Evolutionary conservation across 2,329 filamentous ascomycete species (phyloP).

Genomic region (Talaromyces sp.): DNA sequence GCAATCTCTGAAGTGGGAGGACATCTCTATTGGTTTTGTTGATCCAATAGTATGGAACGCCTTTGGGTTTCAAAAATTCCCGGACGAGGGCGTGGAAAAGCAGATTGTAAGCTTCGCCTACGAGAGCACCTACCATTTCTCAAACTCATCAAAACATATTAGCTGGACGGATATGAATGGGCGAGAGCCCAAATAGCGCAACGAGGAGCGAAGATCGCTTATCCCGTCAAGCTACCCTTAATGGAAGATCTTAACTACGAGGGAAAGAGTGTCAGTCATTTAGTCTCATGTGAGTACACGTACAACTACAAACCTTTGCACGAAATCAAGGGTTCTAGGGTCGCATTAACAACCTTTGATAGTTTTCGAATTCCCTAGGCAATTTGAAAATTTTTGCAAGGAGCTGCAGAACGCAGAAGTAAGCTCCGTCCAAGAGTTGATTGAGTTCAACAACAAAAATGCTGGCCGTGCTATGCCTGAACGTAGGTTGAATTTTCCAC

Average conservation of each 20-base stretch:
- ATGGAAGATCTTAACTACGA: constrained; percentile 6
- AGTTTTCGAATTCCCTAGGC: constrained; percentile 11
- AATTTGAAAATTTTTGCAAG: constrained; percentile 8
- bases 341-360: background rate
- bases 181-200: constrained; percentile 8
- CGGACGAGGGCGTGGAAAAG: constrained; percentile 11
- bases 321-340: background rate
- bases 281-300: constrained; percentile 5
- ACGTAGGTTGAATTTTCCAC: background rate
- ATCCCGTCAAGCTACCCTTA: constrained; percentile 9
- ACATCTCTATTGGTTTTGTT: constrained; percentile 13
- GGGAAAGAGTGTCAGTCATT: constrained; percentile 9
- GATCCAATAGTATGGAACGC: constrained; percentile 14
- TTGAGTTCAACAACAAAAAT: constrained; percentile 13
- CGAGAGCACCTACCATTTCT: background rate
- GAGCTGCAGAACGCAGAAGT: constrained; percentile 8
- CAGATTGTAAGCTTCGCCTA: constrained; percentile 8
- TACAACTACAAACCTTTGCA: background rate
- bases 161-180: constrained; percentile 15
- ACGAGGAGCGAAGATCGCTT: constrained; percentile 11
- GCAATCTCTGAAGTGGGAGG: background rate
- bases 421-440: constrained; percentile 5
- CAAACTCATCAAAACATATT: background rate
- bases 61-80: constrained; percentile 11
- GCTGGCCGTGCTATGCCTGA: constrained; percentile 11